Percentiles rank a stretch among this genome's conserved stretches.
Conservation (phyloP, 805 yeast species). For the Brettanomyces bruxellensis region DNA sequence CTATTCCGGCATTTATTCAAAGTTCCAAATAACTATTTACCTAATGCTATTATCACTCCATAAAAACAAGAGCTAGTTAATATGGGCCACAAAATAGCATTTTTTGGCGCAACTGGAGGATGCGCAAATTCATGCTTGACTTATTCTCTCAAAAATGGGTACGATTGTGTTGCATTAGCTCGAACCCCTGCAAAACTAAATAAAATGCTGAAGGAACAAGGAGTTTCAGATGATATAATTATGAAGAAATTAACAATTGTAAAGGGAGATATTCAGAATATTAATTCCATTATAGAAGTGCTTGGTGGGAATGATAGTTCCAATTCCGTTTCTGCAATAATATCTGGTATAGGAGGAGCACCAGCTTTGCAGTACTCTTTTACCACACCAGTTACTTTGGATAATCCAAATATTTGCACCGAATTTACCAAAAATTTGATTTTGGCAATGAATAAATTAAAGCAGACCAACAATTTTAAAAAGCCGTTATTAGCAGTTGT, state of each 20-base stretch:
- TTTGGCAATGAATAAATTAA: background rate
- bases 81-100: background rate
- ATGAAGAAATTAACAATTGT: background rate
- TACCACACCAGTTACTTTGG: background rate
- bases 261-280: background rate
- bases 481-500: background rate
- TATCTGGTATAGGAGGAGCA: slow-evolving; percentile 1
- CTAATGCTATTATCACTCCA: no score
- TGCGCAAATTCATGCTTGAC: slow-evolving; percentile 1
- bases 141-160: background rate
- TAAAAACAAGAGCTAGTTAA: no score
- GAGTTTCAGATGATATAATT: background rate
- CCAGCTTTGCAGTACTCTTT: background rate
- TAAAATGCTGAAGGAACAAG: background rate
- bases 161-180: background rate
- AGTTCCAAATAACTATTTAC: no score
- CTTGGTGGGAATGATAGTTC: background rate
- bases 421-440: background rate
- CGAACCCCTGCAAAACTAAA: background rate
- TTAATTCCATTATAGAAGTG: background rate
- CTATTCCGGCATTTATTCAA: no score
- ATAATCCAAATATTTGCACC: background rate
- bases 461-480: no score
- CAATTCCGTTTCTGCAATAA: background rate
- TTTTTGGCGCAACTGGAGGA: slow-evolving; percentile 2